Percentiles rank a stretch among this genome's conserved stretches.
These are phyloP conservation scores for Mycena vitilis DNA, from an alignment of 768 basidiomycete species.

Conservation along the genomic window DNA sequence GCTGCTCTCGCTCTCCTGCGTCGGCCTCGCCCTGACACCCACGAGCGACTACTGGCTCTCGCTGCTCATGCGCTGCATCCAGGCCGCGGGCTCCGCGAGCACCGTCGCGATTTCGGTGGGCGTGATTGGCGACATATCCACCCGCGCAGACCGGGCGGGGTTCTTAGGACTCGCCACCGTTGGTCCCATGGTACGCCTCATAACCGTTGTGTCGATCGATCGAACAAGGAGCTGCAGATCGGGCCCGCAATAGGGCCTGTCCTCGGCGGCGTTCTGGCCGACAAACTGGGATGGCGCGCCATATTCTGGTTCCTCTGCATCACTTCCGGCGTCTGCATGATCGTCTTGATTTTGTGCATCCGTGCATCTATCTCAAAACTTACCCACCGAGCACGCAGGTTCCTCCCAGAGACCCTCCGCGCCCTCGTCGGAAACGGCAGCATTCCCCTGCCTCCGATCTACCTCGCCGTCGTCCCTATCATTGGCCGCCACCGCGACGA, in stretches of 20 bases:
- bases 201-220: constrained; percentile 22
- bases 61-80: constrained; percentile 80
- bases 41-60: constrained; percentile 80
- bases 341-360: constrained; percentile 59
- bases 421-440: constrained; percentile 65
- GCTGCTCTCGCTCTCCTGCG: constrained; percentile 73
- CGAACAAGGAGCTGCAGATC: constrained; percentile 48
- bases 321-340: constrained; percentile 54
- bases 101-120: constrained; percentile 81
- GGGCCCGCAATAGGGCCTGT: constrained; percentile 75
- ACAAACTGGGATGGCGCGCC: constrained; percentile 73
- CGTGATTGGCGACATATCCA: constrained; percentile 82
- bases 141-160: constrained; percentile 77
- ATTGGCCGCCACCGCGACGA: constrained; percentile 46
- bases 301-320: constrained; percentile 75
- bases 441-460: constrained; percentile 59
- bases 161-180: constrained; percentile 75
- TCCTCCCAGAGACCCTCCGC: constrained; percentile 66
- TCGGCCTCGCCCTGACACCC: constrained; percentile 66
- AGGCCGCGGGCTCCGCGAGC: constrained; percentile 84
- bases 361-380: constrained; percentile 3
- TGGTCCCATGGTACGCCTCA: constrained; percentile 66
- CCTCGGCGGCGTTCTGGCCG: constrained; percentile 70
- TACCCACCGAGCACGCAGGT: constrained; percentile 39
- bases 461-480: constrained; percentile 65